These are phyloP conservation scores for Coniochaeta prunicola DNA, from an alignment of 2,329 filamentous ascomycete species.

Conservation along the genomic window DNA sequence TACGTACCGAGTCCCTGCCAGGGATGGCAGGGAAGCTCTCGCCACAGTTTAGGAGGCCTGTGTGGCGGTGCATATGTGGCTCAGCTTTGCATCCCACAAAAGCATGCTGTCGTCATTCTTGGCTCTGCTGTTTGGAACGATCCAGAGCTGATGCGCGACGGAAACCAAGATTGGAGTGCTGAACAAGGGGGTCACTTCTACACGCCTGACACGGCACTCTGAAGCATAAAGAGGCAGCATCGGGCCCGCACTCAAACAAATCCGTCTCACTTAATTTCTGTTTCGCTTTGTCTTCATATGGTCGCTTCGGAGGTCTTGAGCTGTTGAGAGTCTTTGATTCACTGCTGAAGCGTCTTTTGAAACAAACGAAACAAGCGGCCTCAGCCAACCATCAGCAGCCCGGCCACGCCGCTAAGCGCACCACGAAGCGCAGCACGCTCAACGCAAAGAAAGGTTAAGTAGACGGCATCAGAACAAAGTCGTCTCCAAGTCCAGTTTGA, in stretches of 20 bases:
- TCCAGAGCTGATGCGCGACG: background rate
- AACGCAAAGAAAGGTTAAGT: background rate
- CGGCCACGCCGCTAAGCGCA: background rate
- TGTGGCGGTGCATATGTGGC: background rate
- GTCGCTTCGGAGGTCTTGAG: background rate
- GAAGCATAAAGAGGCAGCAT: background rate
- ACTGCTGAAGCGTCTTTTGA: conserved; percentile 2
- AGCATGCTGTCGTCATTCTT: background rate
- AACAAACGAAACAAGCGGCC: conserved; percentile 1
- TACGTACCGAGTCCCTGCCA: background rate
- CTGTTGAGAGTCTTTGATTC: background rate
- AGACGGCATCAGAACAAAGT: background rate
- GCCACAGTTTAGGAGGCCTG: background rate
- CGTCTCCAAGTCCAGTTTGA: background rate
- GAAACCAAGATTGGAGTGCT: background rate
- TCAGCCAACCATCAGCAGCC: conserved; percentile 1
- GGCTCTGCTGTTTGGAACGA: background rate
- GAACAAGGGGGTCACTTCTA: background rate
- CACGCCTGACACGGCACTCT: background rate
- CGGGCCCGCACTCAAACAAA: background rate
- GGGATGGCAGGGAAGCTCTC: too few species aligned
- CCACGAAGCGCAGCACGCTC: background rate
- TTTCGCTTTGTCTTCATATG: background rate
- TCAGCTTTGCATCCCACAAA: background rate
- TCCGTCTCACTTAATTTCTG: background rate